Percentiles rank a stretch among this genome's conserved stretches.
Evolutionary conservation across 768 basidiomycete genomes (phyloP).

Genomic region (Termitomyces sp.): DNA sequence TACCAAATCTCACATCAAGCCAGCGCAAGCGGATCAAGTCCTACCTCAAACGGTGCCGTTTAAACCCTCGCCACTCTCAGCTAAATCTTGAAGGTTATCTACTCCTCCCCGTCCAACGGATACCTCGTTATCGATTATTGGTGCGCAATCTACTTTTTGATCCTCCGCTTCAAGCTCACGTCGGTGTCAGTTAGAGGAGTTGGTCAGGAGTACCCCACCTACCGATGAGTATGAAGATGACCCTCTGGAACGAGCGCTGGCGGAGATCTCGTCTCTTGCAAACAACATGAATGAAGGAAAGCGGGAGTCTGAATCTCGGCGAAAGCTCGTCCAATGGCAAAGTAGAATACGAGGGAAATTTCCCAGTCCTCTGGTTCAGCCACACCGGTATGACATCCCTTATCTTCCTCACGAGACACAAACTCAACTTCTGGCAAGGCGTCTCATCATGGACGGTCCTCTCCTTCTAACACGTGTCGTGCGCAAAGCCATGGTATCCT

Average conservation of each 20-base stretch:
- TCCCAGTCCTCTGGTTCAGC: conserved; percentile 96
- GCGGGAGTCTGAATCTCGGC: conserved; percentile 89
- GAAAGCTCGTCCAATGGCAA: conserved; percentile 91
- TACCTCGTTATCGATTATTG: conserved; percentile 93
- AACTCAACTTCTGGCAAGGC: conserved; percentile 41
- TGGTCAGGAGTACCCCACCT: conserved; percentile 84
- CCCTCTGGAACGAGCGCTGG: conserved; percentile 79
- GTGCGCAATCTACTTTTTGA: conserved; percentile 46
- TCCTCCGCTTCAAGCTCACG: conserved; percentile 5
- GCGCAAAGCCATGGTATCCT: conserved; percentile 77
- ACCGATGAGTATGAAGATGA: conserved; percentile 73
- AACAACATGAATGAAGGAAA: conserved; percentile 99
- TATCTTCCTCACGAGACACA: conserved; percentile 1
- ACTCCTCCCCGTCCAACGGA: conserved; percentile 91
- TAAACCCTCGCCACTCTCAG: conserved; percentile 90
- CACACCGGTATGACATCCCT: conserved; percentile 69
- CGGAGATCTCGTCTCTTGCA: conserved; percentile 86
- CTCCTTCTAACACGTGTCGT: conserved; percentile 87
- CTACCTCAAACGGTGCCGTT: conserved; percentile 87
- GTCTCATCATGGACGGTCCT: conserved; percentile 90
- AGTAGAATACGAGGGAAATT: conserved; percentile 86
- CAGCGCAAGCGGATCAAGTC: conserved; percentile 87
- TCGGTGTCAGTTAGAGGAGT: conserved; percentile 70
- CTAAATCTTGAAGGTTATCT: conserved; percentile 93
- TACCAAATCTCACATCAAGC: conserved; percentile 64